A percentile compares a stretch with the other conserved stretches of the same genome.
Evolutionary conservation across 2,329 filamentous ascomycete genomes (phyloP).

Genomic region (Stachybotrys chlorohalonatus): DNA sequence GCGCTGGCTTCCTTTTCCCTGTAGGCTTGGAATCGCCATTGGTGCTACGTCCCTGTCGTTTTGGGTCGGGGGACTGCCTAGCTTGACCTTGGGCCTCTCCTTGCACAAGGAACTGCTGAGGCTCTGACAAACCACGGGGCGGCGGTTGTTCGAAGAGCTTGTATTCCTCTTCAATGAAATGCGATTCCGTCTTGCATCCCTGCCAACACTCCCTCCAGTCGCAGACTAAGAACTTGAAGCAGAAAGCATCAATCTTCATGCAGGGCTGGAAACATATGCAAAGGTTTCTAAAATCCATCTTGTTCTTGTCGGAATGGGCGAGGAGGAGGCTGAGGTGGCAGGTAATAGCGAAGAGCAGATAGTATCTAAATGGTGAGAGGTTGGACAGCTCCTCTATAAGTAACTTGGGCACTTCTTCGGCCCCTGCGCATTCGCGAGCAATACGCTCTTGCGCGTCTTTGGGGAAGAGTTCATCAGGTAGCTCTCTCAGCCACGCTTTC

Average conservation of each 20-base stretch:
- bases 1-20: slow-evolving; percentile 35
- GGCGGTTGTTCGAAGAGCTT: slow-evolving; percentile 48
- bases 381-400: slow-evolving; percentile 88
- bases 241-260: slow-evolving; percentile 91
- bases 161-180: slow-evolving; percentile 64
- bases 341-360: slow-evolving; percentile 92
- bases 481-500: slow-evolving; percentile 88
- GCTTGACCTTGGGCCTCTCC: slow-evolving; percentile 8
- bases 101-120: slow-evolving; percentile 11
- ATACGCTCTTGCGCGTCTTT: slow-evolving; percentile 75
- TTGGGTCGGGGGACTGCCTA: slow-evolving; percentile 50
- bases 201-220: slow-evolving; percentile 98
- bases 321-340: slow-evolving; percentile 89
- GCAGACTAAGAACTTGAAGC: slow-evolving; percentile 89
- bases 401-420: slow-evolving; percentile 72
- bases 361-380: slow-evolving; percentile 95
- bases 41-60: slow-evolving; percentile 31
- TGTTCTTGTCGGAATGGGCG: slow-evolving; percentile 90
- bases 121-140: slow-evolving; percentile 36
- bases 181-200: slow-evolving; percentile 84
- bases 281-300: slow-evolving; percentile 94
- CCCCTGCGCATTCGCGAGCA: slow-evolving; percentile 67
- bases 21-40: slow-evolving; percentile 11
- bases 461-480: slow-evolving; percentile 91
- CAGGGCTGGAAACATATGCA: slow-evolving; percentile 97